Percentiles rank a stretch among this genome's conserved stretches.
Conservation (phyloP, 2,329 filamentous ascomycete species). For the Stagonosporopsis cucurbitacearum region DNA sequence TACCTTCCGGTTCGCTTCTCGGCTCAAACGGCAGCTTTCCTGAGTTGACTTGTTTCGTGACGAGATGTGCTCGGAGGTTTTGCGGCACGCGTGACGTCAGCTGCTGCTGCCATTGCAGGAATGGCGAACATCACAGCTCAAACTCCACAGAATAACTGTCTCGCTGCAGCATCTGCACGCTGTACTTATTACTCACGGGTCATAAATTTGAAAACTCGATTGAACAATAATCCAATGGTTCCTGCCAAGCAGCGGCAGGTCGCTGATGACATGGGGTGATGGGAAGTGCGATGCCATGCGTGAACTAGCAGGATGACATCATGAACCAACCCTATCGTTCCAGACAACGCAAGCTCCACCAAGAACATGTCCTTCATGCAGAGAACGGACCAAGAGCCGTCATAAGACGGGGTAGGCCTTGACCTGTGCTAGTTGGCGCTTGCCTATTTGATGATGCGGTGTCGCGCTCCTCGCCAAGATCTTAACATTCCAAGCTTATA, state of each 20-base stretch:
- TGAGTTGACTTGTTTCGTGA: slow-evolving; percentile 5
- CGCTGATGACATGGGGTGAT: background rate
- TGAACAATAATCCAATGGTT: background rate
- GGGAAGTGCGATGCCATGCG: slow-evolving; percentile 5
- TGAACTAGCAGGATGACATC: slow-evolving; percentile 9
- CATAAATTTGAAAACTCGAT: background rate
- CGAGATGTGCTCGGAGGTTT: slow-evolving; percentile 4
- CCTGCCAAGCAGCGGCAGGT: slow-evolving; percentile 17
- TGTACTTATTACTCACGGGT: background rate
- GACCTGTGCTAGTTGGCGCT: background rate
- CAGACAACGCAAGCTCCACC: slow-evolving; percentile 11
- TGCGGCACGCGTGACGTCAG: slow-evolving; percentile 12
- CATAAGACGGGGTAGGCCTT: slow-evolving; percentile 8
- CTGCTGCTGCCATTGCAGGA: background rate
- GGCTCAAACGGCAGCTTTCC: slow-evolving; percentile 8
- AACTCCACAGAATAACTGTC: background rate
- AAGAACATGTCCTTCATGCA: background rate
- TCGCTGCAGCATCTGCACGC: background rate
- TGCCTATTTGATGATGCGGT: slow-evolving; percentile 12
- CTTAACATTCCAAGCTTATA: slow-evolving; percentile 3
- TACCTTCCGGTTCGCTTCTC: slow-evolving; percentile 7
- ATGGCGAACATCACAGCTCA: background rate
- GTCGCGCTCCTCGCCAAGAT: slow-evolving; percentile 6
- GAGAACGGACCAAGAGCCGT: slow-evolving; percentile 3
- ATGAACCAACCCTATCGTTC: slow-evolving; percentile 6